Conservation (phyloP, 176 grass and related monocot genomes). For the Ampelocalamus luodianensis region DNA sequence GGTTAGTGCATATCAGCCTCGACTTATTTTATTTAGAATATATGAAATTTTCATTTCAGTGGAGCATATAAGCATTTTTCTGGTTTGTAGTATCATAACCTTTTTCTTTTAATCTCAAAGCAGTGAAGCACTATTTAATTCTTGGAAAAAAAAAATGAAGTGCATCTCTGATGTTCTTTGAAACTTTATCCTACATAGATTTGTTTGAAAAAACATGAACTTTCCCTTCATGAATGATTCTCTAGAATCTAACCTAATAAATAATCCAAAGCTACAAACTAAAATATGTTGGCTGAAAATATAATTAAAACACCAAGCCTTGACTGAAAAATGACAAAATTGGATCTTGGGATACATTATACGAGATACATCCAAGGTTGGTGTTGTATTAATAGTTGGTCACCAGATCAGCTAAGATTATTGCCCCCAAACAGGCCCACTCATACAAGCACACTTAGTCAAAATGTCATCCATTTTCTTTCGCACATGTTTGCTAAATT, state of each 20-base stretch:
- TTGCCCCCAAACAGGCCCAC: slow-evolving; percentile 35
- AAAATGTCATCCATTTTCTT: slow-evolving; percentile 27
- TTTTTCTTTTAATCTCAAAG: not conserved
- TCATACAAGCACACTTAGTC: not conserved
- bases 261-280: not conserved
- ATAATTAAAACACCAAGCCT: not conserved
- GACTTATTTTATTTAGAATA: no score
- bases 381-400: slow-evolving; percentile 29
- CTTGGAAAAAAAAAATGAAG: not conserved
- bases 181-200: not conserved
- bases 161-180: not conserved
- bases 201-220: not conserved
- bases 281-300: not conserved
- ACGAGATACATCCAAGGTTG: slow-evolving; percentile 32
- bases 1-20: no score
- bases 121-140: not conserved
- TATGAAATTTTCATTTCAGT: no score
- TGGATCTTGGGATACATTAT: not conserved
- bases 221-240: not conserved
- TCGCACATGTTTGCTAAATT: slow-evolving; percentile 18
- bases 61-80: no score
- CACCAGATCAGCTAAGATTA: slow-evolving; percentile 14
- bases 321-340: not conserved
- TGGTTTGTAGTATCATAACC: not conserved
- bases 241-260: not conserved